Percentiles rank a stretch among this genome's conserved stretches.
These are phyloP conservation scores for Collybia mongolica DNA, from an alignment of 768 basidiomycete genomes.

Conservation along the genomic window DNA sequence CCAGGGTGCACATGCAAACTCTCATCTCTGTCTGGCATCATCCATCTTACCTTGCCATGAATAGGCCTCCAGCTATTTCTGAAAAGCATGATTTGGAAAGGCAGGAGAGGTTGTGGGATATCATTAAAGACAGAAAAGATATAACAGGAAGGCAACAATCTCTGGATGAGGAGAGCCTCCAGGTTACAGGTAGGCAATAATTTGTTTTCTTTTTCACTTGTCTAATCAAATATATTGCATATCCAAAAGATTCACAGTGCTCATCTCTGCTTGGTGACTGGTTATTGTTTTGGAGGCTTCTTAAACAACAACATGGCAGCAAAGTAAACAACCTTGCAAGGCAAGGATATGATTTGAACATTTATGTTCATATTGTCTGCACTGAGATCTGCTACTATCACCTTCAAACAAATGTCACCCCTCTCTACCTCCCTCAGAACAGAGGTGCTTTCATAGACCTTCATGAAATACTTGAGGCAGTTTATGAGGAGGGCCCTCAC, in stretches of 20 bases:
- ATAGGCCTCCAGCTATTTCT: slow-evolving; percentile 11
- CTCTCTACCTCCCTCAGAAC: slow-evolving; percentile 9
- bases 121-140: background rate
- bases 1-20: slow-evolving; percentile 6
- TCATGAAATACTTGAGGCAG: slow-evolving; percentile 6
- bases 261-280: slow-evolving; percentile 12
- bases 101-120: background rate
- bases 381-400: slow-evolving; percentile 13
- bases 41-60: slow-evolving; percentile 5
- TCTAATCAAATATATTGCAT: background rate
- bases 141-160: background rate
- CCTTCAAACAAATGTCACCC: slow-evolving; percentile 7
- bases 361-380: slow-evolving; percentile 11
- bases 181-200: too few relatives aligned
- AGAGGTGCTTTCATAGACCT: slow-evolving; percentile 13
- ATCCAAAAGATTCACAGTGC: background rate
- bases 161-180: too few relatives aligned
- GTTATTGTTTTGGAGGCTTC: slow-evolving; percentile 12
- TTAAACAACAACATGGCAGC: slow-evolving; percentile 4
- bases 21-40: slow-evolving; percentile 16
- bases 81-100: slow-evolving; percentile 2
- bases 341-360: slow-evolving; percentile 11
- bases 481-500: background rate
- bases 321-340: background rate
- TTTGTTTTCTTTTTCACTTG: too few relatives aligned